Base-by-base conservation (phyloP, 306 rosid species). In the Spatholobus suberectus region DNA sequence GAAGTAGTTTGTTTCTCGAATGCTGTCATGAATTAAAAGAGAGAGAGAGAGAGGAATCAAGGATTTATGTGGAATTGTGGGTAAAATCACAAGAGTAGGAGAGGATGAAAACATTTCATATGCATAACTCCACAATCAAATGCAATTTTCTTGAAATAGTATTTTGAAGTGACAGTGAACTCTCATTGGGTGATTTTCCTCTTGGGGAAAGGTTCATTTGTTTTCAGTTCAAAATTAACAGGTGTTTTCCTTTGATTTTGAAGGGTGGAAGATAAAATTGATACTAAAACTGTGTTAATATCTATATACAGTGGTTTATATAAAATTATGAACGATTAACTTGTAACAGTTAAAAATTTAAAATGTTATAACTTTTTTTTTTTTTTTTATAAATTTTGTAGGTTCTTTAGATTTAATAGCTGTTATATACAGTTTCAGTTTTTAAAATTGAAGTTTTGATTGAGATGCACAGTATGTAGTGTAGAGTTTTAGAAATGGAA, bases 71-170 rank as follows among this genome's bases (percentile, higher is more conserved):
- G 54, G 35, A 46, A 43, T 32, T 46, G 41, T 46, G 43, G 61
- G 55, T 71, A 71, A 71, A 61, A 61, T 71, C 43, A 71, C 40
- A 46, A 47, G 15, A 52, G 20, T 10, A 24, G 38, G 43, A 71
- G 12, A 43, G 37, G 21, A 52, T 5, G 23, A 34, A 74, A 12
- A 17, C 47, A n/a, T 74, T 17, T 29, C 35, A 1, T 26, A 18
- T 32, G 67, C 20, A 14, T 35, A 34, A 34, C 47, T 52, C 21
- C 78, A n/a, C 12, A 47, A 27, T 73, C 49, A 54, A 34, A 32
- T 1, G 32, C 49, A 32, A 18, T 54, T 29, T 52, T 52, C 51
- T 73, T 73, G 49, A 73, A 32, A 34, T 73, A 35, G 14, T 20
- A 52, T 55, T 74, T 23, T 52, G 6, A 73, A 34, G 32, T 34